Conservation (phyloP, 2,329 filamentous ascomycete species). For the Penicillium sp. region DNA sequence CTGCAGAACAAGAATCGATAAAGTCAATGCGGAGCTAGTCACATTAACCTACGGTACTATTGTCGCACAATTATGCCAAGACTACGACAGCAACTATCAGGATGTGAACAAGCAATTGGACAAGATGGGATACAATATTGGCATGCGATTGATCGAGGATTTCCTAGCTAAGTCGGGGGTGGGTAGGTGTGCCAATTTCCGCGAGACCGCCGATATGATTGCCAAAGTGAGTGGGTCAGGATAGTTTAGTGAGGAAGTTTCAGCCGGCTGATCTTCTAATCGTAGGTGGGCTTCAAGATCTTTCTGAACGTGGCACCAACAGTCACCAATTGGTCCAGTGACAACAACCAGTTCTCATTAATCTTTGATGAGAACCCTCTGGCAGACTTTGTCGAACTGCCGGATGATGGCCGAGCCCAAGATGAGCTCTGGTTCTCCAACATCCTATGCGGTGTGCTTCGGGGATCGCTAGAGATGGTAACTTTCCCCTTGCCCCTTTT, state of each 20-base stretch:
- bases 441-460: constrained; percentile 87
- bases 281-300: constrained; percentile 94
- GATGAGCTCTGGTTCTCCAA: constrained; percentile 99
- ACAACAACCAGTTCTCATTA: constrained; percentile 94
- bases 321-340: constrained; percentile 92
- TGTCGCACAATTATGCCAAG: constrained; percentile 92
- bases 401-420: constrained; percentile 91
- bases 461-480: constrained; percentile 95
- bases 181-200: constrained; percentile 85
- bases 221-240: constrained; percentile 64
- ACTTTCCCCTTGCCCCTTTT: not conserved
- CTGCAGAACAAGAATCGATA: constrained; percentile 84
- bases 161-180: constrained; percentile 95
- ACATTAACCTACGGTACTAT: constrained; percentile 98
- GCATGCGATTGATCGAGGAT: constrained; percentile 91
- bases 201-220: constrained; percentile 96
- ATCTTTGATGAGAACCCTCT: constrained; percentile 97
- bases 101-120: constrained; percentile 98
- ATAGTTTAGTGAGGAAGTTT: not conserved
- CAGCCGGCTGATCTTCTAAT: not conserved
- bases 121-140: constrained; percentile 99
- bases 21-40: constrained; percentile 96
- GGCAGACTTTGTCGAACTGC: constrained; percentile 95
- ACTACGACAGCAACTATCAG: constrained; percentile 89
- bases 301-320: constrained; percentile 95